Percentiles rank a stretch among this genome's conserved stretches.
phyloP scores from a whole-genome alignment of 2,329 filamentous ascomycete genomes.

The Cyanodermella asteris region DNA sequence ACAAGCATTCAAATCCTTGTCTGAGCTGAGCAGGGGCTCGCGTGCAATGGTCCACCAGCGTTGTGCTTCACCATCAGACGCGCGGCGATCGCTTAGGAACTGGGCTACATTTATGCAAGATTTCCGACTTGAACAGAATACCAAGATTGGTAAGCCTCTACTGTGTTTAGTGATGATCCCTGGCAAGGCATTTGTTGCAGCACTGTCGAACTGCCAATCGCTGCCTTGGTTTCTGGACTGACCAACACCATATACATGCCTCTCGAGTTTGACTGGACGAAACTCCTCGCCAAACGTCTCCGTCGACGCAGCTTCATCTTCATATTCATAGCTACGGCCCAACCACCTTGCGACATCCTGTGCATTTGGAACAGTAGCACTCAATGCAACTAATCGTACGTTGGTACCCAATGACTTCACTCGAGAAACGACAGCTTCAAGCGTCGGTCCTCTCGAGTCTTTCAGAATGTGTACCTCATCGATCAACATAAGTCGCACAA shows the following conservation, averaged over 20 bases:
- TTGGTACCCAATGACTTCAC: conserved; percentile 64
- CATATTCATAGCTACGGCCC: conserved; percentile 38
- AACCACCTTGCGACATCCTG: conserved; percentile 64
- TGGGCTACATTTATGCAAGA: conserved; percentile 48
- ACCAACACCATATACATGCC: conserved; percentile 56
- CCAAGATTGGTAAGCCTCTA: conserved; percentile 51
- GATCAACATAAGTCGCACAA: conserved; percentile 62
- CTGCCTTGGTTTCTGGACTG: conserved; percentile 38
- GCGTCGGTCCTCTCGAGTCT: conserved; percentile 52
- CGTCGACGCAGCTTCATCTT: conserved; percentile 39
- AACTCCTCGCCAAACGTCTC: conserved; percentile 62
- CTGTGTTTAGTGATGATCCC: conserved; percentile 45
- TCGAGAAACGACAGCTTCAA: conserved; percentile 66
- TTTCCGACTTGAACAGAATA: conserved; percentile 62
- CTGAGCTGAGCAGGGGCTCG: too few relatives aligned
- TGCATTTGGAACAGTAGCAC: conserved; percentile 66
- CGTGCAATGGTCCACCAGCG: too few relatives aligned
- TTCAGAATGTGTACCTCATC: conserved; percentile 79
- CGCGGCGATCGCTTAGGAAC: conserved; percentile 40
- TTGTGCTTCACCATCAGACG: too few relatives aligned
- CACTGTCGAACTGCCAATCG: conserved; percentile 56
- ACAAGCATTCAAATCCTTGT: too few relatives aligned
- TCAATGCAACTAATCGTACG: conserved; percentile 60
- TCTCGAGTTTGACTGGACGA: conserved; percentile 54
- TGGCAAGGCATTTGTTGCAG: too few relatives aligned